phyloP scores from a whole-genome alignment of 108 stramenopile species.

The Bacterosira constricta region DNA sequence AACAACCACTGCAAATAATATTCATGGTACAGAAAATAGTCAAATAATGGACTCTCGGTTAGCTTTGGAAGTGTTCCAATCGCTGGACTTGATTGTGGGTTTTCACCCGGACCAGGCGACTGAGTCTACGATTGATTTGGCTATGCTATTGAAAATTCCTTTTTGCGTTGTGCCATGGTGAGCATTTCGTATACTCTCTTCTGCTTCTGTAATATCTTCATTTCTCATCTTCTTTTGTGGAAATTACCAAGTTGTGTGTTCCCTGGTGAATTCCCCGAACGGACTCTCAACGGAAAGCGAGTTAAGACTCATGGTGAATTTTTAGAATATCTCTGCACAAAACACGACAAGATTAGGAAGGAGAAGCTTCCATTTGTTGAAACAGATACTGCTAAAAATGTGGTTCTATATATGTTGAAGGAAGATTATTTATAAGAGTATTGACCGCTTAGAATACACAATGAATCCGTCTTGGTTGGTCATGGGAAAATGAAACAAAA shows the following conservation, averaged over 20 bases:
- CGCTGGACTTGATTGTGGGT: conserved; percentile 66
- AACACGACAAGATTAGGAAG: conserved; percentile 31
- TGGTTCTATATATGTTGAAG: conserved; percentile 60
- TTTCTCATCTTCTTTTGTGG: neutral
- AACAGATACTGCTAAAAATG: conserved; percentile 65
- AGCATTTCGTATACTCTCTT: neutral
- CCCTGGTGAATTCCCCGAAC: conserved; percentile 69
- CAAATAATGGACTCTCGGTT: conserved; percentile 40
- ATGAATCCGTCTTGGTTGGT: no score
- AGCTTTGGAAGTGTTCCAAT: conserved; percentile 24
- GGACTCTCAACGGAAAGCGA: conserved; percentile 40
- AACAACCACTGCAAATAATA: neutral
- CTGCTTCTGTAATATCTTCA: neutral
- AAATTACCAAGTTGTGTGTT: conserved; percentile 66
- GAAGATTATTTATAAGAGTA: conserved; percentile 25
- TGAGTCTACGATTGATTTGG: conserved; percentile 73
- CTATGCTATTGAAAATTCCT: conserved; percentile 57
- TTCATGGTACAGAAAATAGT: neutral
- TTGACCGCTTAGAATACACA: no score
- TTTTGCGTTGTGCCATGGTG: conserved; percentile 63
- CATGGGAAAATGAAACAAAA: no score
- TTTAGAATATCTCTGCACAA: conserved; percentile 53
- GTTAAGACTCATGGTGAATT: conserved; percentile 61
- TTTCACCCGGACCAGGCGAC: conserved; percentile 92
- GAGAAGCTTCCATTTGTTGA: conserved; percentile 52